phyloP scores from a whole-genome alignment of 2,329 filamentous ascomycete genomes.

The Fusarium chlamydosporum region DNA sequence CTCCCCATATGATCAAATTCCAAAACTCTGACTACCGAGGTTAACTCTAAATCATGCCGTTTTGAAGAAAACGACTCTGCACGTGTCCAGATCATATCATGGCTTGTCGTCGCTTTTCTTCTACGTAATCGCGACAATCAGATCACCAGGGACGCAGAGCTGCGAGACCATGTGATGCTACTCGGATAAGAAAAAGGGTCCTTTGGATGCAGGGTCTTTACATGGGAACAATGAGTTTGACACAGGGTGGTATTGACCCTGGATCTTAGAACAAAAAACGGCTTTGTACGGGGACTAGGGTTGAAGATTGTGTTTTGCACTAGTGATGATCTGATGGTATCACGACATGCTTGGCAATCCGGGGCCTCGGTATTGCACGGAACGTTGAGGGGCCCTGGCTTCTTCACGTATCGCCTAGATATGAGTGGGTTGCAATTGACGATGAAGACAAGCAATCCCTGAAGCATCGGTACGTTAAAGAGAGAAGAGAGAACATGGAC shows the following conservation, averaged over 20 bases:
- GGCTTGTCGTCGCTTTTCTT: neutral
- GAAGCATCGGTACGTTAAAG: neutral
- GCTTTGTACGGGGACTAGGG: neutral
- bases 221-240: constrained; percentile 4
- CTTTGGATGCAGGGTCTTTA: constrained; percentile 23
- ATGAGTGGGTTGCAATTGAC: neutral
- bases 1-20: neutral
- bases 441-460: neutral
- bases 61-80: constrained; percentile 8
- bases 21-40: neutral
- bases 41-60: neutral
- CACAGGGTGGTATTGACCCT: constrained; percentile 23
- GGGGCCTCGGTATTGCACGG: constrained; percentile 1
- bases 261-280: neutral
- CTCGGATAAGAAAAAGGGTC: constrained; percentile 5
- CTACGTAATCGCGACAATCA: constrained; percentile 14
- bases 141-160: constrained; percentile 14
- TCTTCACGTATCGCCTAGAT: neutral
- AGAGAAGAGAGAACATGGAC: neutral
- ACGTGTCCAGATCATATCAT: constrained; percentile 36
- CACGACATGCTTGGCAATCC: constrained; percentile 7
- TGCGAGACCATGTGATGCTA: constrained; percentile 15
- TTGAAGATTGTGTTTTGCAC: constrained; percentile 1
- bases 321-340: constrained; percentile 10
- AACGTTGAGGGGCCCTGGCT: constrained; percentile 7